Conservation (phyloP, 768 basidiomycete species). For the Hypsizygus marmoreus region DNA sequence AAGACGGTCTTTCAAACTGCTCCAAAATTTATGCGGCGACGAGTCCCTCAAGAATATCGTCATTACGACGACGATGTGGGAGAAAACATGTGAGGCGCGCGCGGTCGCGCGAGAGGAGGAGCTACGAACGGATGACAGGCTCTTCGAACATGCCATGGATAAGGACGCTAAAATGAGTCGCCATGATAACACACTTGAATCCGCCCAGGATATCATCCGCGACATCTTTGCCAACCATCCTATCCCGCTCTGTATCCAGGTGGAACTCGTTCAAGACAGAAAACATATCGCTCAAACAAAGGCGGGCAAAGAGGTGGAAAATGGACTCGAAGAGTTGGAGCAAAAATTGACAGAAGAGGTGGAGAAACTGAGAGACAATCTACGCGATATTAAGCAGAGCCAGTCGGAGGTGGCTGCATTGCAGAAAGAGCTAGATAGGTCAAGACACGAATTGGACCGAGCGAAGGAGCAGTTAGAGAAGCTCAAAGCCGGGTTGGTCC, state of each 20-base stretch:
- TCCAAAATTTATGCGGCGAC: background rate
- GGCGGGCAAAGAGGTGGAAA: too few species aligned
- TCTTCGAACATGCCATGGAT: background rate
- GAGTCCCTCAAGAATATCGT: background rate
- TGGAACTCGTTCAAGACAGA: background rate
- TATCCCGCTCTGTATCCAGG: background rate
- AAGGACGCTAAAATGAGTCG: background rate
- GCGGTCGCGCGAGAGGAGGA: background rate
- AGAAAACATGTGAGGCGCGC: background rate
- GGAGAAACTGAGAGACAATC: too few species aligned
- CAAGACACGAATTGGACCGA: too few species aligned
- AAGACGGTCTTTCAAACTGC: background rate
- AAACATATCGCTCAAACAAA: too few species aligned
- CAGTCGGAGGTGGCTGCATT: too few species aligned
- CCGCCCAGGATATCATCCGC: background rate
- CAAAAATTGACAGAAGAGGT: too few species aligned
- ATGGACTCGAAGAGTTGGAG: too few species aligned
- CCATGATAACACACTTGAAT: slow-evolving; percentile 1
- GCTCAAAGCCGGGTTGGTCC: too few species aligned
- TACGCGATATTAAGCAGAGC: too few species aligned
- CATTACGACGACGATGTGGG: background rate
- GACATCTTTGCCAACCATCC: background rate
- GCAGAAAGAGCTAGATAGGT: too few species aligned
- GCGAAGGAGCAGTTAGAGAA: too few species aligned
- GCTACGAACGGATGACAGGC: background rate